These are phyloP conservation scores for Paecilomyces dactylethromorphus DNA, from an alignment of 2,329 filamentous ascomycete species.

Conservation along the genomic window DNA sequence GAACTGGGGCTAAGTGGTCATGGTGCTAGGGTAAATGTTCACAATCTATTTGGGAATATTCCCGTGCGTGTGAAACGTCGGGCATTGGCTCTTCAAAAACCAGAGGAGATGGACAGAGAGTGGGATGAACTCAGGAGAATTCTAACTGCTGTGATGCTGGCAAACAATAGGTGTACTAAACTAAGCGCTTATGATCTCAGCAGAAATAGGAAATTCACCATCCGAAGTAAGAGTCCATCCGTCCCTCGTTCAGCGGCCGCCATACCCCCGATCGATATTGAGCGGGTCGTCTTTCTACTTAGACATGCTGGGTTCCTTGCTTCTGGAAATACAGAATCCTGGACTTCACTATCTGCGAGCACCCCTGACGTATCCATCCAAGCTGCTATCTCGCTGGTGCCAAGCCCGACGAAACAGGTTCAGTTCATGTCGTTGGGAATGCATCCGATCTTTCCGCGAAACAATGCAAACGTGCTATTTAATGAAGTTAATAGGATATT, in stretches of 20 bases:
- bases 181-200: conserved; percentile 54
- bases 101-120: conserved; percentile 51
- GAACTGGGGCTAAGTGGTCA: conserved; percentile 50
- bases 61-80: conserved; percentile 84
- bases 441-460: conserved; percentile 52
- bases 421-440: conserved; percentile 82
- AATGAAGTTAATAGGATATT: conserved; percentile 75
- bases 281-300: conserved; percentile 48
- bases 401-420: conserved; percentile 62
- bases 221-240: conserved; percentile 13
- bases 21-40: conserved; percentile 70
- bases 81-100: conserved; percentile 46
- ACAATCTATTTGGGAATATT: conserved; percentile 82
- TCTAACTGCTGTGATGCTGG: conserved; percentile 60
- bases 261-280: conserved; percentile 17
- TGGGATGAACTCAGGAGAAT: conserved; percentile 59
- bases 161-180: conserved; percentile 54
- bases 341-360: conserved; percentile 66
- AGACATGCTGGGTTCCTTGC: conserved; percentile 59
- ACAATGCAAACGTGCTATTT: conserved; percentile 61
- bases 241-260: not conserved
- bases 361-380: conserved; percentile 55
- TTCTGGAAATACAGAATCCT: conserved; percentile 48
- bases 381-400: conserved; percentile 65
- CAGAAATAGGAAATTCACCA: conserved; percentile 28